Evolutionary conservation across 2,329 filamentous ascomycete genomes (phyloP), one percentile per base, ranked within the genome.

Genomic region (Clonostachys rhizophaga): DNA sequence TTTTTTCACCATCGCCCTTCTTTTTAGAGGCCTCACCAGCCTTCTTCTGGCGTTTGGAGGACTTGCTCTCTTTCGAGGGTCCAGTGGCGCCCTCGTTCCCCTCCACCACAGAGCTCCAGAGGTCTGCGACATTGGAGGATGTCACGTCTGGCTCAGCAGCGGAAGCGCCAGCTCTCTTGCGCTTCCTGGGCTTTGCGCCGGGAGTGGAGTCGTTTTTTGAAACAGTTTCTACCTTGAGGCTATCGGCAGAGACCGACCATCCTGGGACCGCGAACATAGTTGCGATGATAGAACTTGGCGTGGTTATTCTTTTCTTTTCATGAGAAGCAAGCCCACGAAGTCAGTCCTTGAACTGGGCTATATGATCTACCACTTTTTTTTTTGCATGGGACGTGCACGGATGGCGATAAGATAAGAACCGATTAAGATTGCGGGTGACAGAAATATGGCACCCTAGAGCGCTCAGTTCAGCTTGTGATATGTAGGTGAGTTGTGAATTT

Each of bases 261-360:
- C 94, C 94, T 59, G 89, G 88, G 33, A 97, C 91, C 10, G 91
- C 86, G 66, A 97, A 97, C 92, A 97, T 92, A 11, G 36, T 18
- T 30, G 24, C 24, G 24, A 30, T 10, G 8, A 30, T 30, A 10
- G 24, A 30, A 30, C 9, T 30, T 30, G 9, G 9, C 42, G 36
- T 43, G 14, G 46, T 43, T 46, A 51, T 34, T 46, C 46, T 42
- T 45, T 52, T 47, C 43, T 50, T 42, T 39, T 40, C 10, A 13
- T 17, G 24, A 30, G 24, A 30, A 30, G 24, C 24, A 30, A 30
- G 24, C 10, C 24, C 3, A 9, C 10, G 24, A 30, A 30, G 24
- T 10, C 2, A 30, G 9, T 30, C 24, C 24, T 30, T 30, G 8
- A 30, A 30, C 24, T 30, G 24, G 24, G 24, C 24, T 30, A 10